Evolutionary conservation across 176 grass and related monocot genomes (phyloP).

Genomic region (Cenchrus purpureus): DNA sequence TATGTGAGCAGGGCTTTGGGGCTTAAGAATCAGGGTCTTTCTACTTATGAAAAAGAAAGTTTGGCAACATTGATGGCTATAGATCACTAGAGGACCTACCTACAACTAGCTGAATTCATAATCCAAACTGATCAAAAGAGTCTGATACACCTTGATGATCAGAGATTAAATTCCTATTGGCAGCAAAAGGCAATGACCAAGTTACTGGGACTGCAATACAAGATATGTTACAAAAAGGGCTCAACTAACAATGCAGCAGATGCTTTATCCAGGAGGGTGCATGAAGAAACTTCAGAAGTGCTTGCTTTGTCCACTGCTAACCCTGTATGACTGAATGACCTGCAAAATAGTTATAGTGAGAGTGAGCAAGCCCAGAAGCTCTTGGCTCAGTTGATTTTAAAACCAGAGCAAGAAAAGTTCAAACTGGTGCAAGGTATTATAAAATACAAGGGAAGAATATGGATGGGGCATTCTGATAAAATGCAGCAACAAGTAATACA

Average conservation of each 20-base stretch:
- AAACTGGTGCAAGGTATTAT: background rate
- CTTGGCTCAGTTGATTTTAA: background rate
- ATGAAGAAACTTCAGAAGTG: background rate
- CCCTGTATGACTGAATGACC: background rate
- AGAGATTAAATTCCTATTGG: background rate
- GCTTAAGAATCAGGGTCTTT: background rate
- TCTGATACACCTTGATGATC: background rate
- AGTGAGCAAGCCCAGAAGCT: background rate
- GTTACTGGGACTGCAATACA: background rate
- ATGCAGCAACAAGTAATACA: background rate
- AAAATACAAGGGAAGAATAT: background rate
- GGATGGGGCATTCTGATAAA: background rate
- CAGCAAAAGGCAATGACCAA: background rate
- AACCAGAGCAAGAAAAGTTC: too few species aligned
- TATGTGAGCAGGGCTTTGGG: background rate
- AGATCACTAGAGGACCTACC: background rate
- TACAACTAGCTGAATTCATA: background rate
- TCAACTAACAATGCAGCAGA: background rate
- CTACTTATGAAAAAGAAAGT: background rate
- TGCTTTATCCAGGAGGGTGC: background rate
- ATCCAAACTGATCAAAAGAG: background rate
- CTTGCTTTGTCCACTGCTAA: background rate
- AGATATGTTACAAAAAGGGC: background rate
- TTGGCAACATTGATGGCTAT: background rate
- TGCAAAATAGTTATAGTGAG: too few species aligned